Evolutionary conservation across 1,139 yeast genomes (phyloP).

Genomic region (Eremothecium coryli): DNA sequence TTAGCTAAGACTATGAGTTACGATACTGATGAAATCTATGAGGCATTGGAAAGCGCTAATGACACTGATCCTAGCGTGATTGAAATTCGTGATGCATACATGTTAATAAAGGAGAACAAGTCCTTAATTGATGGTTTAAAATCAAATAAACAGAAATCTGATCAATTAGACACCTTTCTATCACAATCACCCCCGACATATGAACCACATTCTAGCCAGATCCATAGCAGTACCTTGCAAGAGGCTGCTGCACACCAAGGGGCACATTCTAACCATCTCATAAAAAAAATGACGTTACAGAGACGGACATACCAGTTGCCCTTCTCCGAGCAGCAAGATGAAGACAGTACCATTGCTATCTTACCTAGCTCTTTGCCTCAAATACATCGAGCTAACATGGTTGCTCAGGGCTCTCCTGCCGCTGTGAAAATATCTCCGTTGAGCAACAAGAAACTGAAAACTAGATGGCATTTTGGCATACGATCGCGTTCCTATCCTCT

Average conservation of each 20-base stretch:
- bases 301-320: conserved; percentile 30
- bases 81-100: conserved; percentile 88
- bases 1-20: conserved; percentile 88
- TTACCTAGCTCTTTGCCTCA: conserved; percentile 91
- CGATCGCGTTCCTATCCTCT: conserved; percentile 92
- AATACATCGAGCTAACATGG: conserved; percentile 89
- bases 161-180: conserved; percentile 36
- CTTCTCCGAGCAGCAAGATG: conserved; percentile 25
- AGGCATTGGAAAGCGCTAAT: conserved; percentile 45
- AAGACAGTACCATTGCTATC: conserved; percentile 65
- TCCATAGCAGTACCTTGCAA: neutral
- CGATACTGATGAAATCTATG: conserved; percentile 75
- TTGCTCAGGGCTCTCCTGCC: conserved; percentile 43
- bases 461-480: conserved; percentile 98
- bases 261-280: conserved; percentile 7
- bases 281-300: conserved; percentile 15
- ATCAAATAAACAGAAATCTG: conserved; percentile 37
- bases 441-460: conserved; percentile 74
- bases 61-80: conserved; percentile 40
- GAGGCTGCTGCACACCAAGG: conserved; percentile 36
- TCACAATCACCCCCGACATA: conserved; percentile 27
- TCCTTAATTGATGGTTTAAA: conserved; percentile 57
- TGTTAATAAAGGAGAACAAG: conserved; percentile 77
- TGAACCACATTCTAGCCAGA: conserved; percentile 12
- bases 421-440: conserved; percentile 61